A percentile compares a stretch with the other conserved stretches of the same genome.
phyloP scores from a whole-genome alignment of 345 rosid genomes.

The Arabidopsis arenosa region DNA sequence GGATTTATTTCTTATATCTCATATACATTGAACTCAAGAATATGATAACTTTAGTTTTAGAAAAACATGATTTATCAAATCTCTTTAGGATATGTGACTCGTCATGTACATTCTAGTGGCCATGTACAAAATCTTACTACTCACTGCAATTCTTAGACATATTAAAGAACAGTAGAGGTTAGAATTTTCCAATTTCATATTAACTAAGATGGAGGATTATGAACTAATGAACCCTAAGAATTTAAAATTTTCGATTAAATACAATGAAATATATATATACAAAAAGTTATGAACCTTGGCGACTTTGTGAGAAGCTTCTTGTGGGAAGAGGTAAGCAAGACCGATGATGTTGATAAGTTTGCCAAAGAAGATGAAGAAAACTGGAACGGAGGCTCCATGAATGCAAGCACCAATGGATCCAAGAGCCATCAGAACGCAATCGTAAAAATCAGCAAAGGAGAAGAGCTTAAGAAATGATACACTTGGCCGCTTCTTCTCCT shows the following conservation, averaged over 20 bases:
- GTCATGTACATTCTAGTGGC: not conserved
- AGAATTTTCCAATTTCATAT: too few relatives aligned
- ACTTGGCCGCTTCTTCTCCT: constrained; percentile 39
- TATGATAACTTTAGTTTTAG: not conserved
- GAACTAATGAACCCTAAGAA: too few relatives aligned
- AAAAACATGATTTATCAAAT: not conserved
- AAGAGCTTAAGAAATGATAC: constrained; percentile 74
- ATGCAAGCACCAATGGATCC: constrained; percentile 85
- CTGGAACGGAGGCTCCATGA: constrained; percentile 95
- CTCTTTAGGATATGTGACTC: not conserved
- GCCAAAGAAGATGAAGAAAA: constrained; percentile 94
- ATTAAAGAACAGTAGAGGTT: not conserved
- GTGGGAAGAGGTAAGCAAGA: constrained; percentile 83
- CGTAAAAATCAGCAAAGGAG: constrained; percentile 80
- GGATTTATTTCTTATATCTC: not conserved
- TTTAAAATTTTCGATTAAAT: too few relatives aligned
- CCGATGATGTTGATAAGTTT: constrained; percentile 85
- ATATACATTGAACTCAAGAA: constrained; percentile 8
- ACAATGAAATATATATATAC: too few relatives aligned
- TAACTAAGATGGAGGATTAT: too few relatives aligned
- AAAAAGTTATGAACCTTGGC: constrained; percentile 61
- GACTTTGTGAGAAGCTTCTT: constrained; percentile 83
- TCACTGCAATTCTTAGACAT: not conserved
- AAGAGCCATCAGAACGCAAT: constrained; percentile 69
- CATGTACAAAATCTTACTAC: constrained; percentile 15